These are phyloP conservation scores for Solanum chiquidenum DNA, from an alignment of 257 asterid genomes.

Conservation along the genomic window DNA sequence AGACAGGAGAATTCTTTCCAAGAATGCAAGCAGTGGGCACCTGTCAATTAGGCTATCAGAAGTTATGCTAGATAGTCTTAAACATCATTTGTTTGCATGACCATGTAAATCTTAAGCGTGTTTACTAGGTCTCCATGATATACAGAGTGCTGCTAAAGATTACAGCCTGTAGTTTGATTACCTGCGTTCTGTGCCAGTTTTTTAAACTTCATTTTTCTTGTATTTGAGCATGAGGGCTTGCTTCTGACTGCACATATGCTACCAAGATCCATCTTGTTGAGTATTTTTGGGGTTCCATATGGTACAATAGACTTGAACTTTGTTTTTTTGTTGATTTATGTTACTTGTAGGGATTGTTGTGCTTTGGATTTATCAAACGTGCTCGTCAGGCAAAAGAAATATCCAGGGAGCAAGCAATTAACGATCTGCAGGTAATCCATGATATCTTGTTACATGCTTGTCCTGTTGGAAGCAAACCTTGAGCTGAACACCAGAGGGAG, in stretches of 20 bases:
- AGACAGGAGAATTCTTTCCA: not conserved
- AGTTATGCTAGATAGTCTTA: not conserved
- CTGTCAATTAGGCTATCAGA: not conserved
- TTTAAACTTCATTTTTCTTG: not conserved
- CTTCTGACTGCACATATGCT: not conserved
- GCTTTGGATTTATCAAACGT: conserved; percentile 83
- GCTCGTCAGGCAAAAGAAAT: conserved; percentile 63
- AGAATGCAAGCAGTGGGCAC: not conserved
- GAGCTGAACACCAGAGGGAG: not conserved
- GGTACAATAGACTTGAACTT: not conserved
- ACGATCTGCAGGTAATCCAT: conserved; percentile 65
- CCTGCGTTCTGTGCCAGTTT: not conserved
- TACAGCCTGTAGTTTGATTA: not conserved
- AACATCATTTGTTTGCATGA: not conserved
- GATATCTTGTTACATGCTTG: not conserved
- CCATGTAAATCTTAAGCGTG: not conserved
- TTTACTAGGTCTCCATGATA: not conserved
- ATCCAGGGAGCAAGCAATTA: conserved; percentile 72
- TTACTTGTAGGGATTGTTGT: conserved; percentile 52
- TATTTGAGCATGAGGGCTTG: not conserved
- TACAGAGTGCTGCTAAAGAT: not conserved
- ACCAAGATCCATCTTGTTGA: not conserved
- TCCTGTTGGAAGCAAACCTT: not conserved
- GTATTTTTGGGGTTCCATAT: not conserved
- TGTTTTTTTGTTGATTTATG: not conserved